Evolutionary conservation across 2,329 filamentous ascomycete genomes (phyloP).

Genomic region (Pseudogymnoascus destructans): DNA sequence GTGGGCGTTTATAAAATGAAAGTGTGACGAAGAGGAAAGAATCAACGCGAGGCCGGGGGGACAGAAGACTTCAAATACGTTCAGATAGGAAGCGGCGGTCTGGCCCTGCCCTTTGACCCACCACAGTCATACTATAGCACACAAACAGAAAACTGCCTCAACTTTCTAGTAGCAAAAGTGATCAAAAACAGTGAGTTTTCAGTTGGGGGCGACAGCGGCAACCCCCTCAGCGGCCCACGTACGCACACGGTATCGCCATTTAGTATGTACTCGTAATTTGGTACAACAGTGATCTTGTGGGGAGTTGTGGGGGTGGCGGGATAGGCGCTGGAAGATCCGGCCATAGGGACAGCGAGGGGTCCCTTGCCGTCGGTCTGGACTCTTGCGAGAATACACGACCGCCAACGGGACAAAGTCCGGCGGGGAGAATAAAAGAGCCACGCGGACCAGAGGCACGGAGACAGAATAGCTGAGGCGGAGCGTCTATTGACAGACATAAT

Average conservation of each 20-base stretch:
- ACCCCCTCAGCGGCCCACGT: background rate
- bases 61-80: background rate
- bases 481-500: background rate
- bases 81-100: background rate
- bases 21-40: background rate
- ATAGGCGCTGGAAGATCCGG: background rate
- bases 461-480: background rate
- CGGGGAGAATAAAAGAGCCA: background rate
- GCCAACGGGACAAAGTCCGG: background rate
- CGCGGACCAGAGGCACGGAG: background rate
- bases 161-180: background rate
- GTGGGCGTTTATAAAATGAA: slow-evolving; percentile 6
- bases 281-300: background rate
- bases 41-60: background rate
- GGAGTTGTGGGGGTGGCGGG: background rate
- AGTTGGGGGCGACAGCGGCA: slow-evolving; percentile 2
- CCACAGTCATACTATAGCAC: background rate
- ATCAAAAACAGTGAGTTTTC: background rate
- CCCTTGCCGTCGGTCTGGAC: background rate
- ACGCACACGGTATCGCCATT: background rate
- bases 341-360: background rate
- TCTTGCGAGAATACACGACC: background rate
- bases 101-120: slow-evolving; percentile 7
- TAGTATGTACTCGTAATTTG: background rate
- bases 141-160: background rate